Conservation (phyloP, 768 basidiomycete genomes). For the Mycena rosella region DNA sequence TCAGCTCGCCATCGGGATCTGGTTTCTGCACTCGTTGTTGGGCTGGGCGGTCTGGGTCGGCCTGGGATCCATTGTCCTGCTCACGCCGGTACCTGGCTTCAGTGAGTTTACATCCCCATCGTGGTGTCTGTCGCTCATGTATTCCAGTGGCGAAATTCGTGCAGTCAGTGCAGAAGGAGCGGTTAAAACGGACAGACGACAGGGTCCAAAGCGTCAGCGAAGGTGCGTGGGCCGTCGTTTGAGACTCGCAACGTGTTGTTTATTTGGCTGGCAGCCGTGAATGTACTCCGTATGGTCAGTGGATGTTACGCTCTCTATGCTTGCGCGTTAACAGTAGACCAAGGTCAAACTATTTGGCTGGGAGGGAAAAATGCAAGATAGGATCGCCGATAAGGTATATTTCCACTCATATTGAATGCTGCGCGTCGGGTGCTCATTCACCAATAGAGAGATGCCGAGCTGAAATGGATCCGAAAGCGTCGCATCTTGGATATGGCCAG, state of each 20-base stretch:
- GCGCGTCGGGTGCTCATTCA: conserved; percentile 30
- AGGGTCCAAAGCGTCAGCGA: conserved; percentile 74
- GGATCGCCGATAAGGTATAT: conserved; percentile 59
- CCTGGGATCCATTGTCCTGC: conserved; percentile 27
- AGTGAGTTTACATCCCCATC: conserved; percentile 39
- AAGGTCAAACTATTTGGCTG: conserved; percentile 66
- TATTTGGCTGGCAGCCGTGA: conserved; percentile 55
- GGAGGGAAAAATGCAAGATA: conserved; percentile 68
- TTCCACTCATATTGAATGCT: conserved; percentile 37
- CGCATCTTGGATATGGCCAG: conserved; percentile 56
- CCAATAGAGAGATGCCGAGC: conserved; percentile 56
- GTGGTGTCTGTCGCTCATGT: not conserved
- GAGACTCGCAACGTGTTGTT: too few species aligned
- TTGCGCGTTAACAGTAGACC: conserved; percentile 3
- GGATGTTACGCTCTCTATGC: not conserved
- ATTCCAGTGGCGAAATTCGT: conserved; percentile 27
- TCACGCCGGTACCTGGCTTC: conserved; percentile 70
- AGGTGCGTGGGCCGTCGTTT: conserved; percentile 52
- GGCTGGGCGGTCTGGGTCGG: conserved; percentile 28
- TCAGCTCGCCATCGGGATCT: conserved; percentile 51
- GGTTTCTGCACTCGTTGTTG: conserved; percentile 56
- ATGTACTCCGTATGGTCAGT: conserved; percentile 75
- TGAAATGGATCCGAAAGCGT: conserved; percentile 54
- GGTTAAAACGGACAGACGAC: conserved; percentile 70
- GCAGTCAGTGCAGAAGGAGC: conserved; percentile 55